Evolutionary conservation across 192 early-diverging fungal genomes (phyloP).

Genomic region (Kickxella alabastrina): DNA sequence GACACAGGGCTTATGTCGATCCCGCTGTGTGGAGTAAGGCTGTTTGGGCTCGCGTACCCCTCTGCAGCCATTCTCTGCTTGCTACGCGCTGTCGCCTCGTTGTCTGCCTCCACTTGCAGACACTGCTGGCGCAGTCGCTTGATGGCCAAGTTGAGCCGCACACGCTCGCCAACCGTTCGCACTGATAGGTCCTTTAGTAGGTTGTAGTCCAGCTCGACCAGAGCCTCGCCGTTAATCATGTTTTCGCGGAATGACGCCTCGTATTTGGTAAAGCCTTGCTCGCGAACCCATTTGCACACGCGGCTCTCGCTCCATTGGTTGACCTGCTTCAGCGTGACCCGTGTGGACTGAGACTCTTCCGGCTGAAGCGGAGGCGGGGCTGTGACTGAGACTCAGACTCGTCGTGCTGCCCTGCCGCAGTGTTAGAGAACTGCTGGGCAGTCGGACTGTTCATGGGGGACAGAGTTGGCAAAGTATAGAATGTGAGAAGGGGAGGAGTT

Average conservation of each 20-base stretch:
- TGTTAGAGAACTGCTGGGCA: conserved; percentile 14
- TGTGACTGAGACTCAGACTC: conserved; percentile 5
- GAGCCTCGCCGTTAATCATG: conserved; percentile 73
- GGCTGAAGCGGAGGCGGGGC: too few relatives aligned
- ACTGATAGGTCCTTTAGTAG: conserved; percentile 81
- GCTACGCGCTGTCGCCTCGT: conserved; percentile 6
- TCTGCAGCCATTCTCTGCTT: conserved; percentile 1
- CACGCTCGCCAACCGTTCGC: conserved; percentile 75
- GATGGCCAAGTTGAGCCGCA: conserved; percentile 73
- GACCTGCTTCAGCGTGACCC: conserved; percentile 50
- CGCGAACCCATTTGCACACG: conserved; percentile 55
- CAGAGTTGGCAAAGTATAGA: too few relatives aligned
- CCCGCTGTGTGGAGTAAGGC: conserved; percentile 7
- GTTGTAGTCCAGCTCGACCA: conserved; percentile 80
- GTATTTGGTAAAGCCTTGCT: conserved; percentile 54
- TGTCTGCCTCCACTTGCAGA: conserved; percentile 27
- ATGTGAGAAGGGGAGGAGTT: not conserved
- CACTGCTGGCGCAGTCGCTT: conserved; percentile 66
- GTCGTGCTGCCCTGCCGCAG: conserved; percentile 11
- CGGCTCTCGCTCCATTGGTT: conserved; percentile 51
- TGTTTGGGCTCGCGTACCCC: not conserved
- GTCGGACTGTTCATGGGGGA: conserved; percentile 27
- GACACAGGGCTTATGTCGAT: conserved; percentile 9
- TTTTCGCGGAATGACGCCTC: conserved; percentile 60
- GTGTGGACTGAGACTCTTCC: not conserved